Base-by-base conservation (phyloP, 768 basidiomycete species). In the Xanthoconium stramineum region DNA sequence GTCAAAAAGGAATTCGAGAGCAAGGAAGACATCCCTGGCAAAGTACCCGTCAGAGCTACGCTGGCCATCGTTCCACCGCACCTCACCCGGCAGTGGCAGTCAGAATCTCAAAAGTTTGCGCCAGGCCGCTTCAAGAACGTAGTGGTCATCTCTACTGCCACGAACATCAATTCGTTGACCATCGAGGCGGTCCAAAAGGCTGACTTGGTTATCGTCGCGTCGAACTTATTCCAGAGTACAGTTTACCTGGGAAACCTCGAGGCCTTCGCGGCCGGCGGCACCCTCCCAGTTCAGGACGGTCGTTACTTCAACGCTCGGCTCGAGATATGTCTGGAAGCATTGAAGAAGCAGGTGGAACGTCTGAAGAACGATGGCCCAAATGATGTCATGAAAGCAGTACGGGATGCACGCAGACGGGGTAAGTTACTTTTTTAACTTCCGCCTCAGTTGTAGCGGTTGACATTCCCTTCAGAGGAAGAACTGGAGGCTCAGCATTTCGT, bases 251-350 rank as follows among this genome's bases (percentile, higher is more conserved):
- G 81, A n/a, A 90, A 89, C 65, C 80, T 94, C 11, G 83, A 85
- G 58, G 74, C 83, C 3, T 80, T 94, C 42, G 82, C 85, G 5
- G 88, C 80, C 7, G 85, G 78, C 9, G 85, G 88, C 3, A 72
- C 82, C 17, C 76, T 94, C 36, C 91, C 92, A 2, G 72, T 74
- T n/a, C 82, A 84, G 35, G 89, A 92, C 35, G 92, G 92, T 13
- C 84, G 95, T 19, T 93, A 93, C 75, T 97, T 95, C 78, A 86
- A 89, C 50, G 86, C 87, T n/a, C 82, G 88, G 32, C 76, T 96
- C 20, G 84, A 89, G 19, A 79, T 82, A 42, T 77, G 81, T 24
- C 72, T 89, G 49, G 75, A 74, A 10, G 74, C 80, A 1, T 74
- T 96, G 37, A 76, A 78, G 63, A 70, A 66, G 2, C 93, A 96